Evolutionary conservation across 768 basidiomycete species (phyloP).

Genomic region (Stropharia rugosoannulata): DNA sequence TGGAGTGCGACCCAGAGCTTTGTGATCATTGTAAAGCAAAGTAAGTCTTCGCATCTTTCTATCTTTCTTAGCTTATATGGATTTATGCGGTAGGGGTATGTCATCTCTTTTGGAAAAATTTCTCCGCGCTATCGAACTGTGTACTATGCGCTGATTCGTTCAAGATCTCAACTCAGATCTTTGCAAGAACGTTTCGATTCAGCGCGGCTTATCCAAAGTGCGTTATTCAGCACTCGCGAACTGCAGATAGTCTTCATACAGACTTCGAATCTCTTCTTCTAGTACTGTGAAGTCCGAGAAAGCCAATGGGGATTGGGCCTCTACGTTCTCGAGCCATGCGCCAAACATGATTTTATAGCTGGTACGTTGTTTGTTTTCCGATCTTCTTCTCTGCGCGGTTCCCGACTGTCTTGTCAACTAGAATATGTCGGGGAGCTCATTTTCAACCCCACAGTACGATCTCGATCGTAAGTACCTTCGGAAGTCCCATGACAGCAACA

Average conservation of each 20-base stretch:
- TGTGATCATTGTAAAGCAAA: slow-evolving; percentile 51
- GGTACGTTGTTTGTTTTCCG: slow-evolving; percentile 27
- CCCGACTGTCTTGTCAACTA: slow-evolving; percentile 19
- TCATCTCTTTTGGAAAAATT: background rate
- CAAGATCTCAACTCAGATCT: slow-evolving; percentile 17
- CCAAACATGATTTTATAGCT: slow-evolving; percentile 45
- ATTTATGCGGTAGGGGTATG: slow-evolving; percentile 18
- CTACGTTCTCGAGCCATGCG: slow-evolving; percentile 44
- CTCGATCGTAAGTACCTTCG: slow-evolving; percentile 45
- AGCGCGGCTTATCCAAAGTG: slow-evolving; percentile 45
- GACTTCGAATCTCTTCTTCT: slow-evolving; percentile 5
- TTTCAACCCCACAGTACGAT: slow-evolving; percentile 43
- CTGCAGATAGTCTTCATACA: background rate
- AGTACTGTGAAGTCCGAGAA: slow-evolving; percentile 43
- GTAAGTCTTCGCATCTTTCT: slow-evolving; percentile 29
- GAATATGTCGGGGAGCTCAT: slow-evolving; percentile 72
- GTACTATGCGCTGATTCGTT: slow-evolving; percentile 19
- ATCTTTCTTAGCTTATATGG: background rate
- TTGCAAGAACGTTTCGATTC: slow-evolving; percentile 53
- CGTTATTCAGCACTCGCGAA: no score
- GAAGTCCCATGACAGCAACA: background rate
- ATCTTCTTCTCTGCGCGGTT: background rate
- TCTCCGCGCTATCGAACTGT: no score
- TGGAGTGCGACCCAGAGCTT: slow-evolving; percentile 72
- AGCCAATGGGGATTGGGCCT: slow-evolving; percentile 55